Conservation (phyloP, 352 stramenopile species). For the Pythium folliculosum region DNA sequence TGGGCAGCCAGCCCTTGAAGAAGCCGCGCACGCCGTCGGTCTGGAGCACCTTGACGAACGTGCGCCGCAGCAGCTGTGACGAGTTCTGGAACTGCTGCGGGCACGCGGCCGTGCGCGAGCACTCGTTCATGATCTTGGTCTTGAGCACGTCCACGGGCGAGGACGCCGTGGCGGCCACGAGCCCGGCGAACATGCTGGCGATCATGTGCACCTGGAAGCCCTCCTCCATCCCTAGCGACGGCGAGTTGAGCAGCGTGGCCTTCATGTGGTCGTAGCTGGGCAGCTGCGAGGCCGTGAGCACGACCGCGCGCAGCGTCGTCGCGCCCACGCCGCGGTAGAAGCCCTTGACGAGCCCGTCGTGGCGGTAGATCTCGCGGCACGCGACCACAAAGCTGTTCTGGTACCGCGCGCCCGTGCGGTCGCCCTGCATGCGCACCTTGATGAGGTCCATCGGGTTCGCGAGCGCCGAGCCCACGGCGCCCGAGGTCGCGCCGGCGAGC, state of each 20-base stretch:
- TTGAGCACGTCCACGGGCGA: conserved; percentile 84
- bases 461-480: conserved; percentile 61
- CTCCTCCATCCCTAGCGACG: conserved; percentile 46
- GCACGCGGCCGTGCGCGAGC: conserved; percentile 43
- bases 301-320: conserved; percentile 69
- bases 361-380: conserved; percentile 59
- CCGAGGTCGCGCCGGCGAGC: conserved; percentile 57
- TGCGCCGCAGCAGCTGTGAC: conserved; percentile 48
- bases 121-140: conserved; percentile 85
- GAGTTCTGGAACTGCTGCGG: conserved; percentile 33
- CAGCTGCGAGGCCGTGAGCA: conserved; percentile 74
- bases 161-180: conserved; percentile 66
- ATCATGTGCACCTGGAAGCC: conserved; percentile 64
- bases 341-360: conserved; percentile 59
- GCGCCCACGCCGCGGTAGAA: conserved; percentile 75
- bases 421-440: conserved; percentile 80
- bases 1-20: conserved; percentile 79
- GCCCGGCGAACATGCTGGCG: conserved; percentile 70
- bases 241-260: conserved; percentile 51
- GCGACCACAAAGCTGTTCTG: conserved; percentile 61
- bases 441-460: conserved; percentile 81
- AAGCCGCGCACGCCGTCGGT: conserved; percentile 66
- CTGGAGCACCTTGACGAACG: conserved; percentile 51
- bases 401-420: conserved; percentile 62
- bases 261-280: conserved; percentile 86